Evolutionary conservation across 345 rosid genomes (phyloP), one percentile per base, ranked within the genome.

Genomic region (Acer campestre): DNA sequence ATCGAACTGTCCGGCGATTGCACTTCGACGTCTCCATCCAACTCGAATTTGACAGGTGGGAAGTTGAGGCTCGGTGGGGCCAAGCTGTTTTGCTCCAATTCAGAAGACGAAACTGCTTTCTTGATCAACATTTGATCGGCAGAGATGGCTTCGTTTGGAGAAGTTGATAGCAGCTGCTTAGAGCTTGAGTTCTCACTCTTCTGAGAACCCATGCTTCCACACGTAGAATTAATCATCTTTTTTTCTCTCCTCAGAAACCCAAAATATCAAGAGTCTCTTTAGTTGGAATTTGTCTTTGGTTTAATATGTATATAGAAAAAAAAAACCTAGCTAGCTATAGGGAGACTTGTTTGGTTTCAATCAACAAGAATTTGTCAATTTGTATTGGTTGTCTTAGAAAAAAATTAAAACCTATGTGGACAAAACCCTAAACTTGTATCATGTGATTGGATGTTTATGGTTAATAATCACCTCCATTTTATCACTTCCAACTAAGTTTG

Each of bases 1-100:
- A 85, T 55, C 4, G 91, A 85, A 69, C 79, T 85, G 46, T 90
- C 88, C 0, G 91, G 91, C 7, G 92, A 89, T 71, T 89, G 87
- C 53, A 87, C 85, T 69, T 91, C 95, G 20, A 70, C 84, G 40
- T 87, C 90, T 29, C 84, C 90, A 17, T 86, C 91, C 22, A 85
- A 27, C 81, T 89, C 89, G 68, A 80, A 81, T 67, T 86, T 84
- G 62, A 85, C 73, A 3, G 88, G 48, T 1, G 88, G 88, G 71
- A 89, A 81, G 80, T 80, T 84, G 68, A 89, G 89, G 82, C 89
- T 81, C 1, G 86, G 84, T 35, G 90, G 89, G 62, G 85, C 79
- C 73, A 89, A 51, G 89, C 77, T 82, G 12, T 18, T 78, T 11
- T 74, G 87, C 48, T 83, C 91, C 68, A 84, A 12, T 7, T 84